Evolutionary conservation across 176 grass and related monocot genomes (phyloP).

Genomic region (Urochloa ruziziensis): DNA sequence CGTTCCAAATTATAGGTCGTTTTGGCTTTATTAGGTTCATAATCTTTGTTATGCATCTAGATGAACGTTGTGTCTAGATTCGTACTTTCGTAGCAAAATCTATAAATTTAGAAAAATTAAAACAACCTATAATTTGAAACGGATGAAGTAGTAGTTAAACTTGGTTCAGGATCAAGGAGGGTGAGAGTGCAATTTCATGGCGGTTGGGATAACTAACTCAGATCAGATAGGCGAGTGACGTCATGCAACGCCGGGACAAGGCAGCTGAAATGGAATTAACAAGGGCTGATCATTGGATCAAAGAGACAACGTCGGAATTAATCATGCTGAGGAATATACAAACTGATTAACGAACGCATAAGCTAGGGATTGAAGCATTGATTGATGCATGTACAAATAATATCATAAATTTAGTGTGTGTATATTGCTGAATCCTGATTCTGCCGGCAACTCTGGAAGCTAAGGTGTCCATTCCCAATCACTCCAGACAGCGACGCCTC

Average conservation of each 20-base stretch:
- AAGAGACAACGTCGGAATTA: slow-evolving; percentile 17
- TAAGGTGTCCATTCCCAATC: slow-evolving; percentile 58
- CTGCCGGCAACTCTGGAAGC: slow-evolving; percentile 19
- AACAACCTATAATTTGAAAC: too few relatives aligned
- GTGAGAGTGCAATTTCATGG: slow-evolving; percentile 1
- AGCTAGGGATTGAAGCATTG: neutral
- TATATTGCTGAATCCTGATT: slow-evolving; percentile 2
- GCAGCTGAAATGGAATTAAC: neutral
- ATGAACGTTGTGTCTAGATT: too few relatives aligned
- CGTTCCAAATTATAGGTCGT: too few relatives aligned
- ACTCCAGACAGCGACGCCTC: slow-evolving; percentile 21
- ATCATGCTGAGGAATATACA: slow-evolving; percentile 4
- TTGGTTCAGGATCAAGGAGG: neutral
- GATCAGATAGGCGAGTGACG: neutral
- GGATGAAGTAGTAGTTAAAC: neutral
- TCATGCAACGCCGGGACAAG: slow-evolving; percentile 1
- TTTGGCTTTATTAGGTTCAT: too few relatives aligned
- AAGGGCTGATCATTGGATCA: neutral
- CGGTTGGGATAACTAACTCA: slow-evolving; percentile 11
- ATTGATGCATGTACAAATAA: neutral
- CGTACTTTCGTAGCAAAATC: too few relatives aligned
- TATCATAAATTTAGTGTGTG: neutral
- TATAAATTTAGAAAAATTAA: too few relatives aligned
- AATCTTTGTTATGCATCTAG: too few relatives aligned
- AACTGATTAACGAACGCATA: neutral